Conservation (phyloP, 495 filamentous ascomycete genomes). For the Cairneyella variabilis region DNA sequence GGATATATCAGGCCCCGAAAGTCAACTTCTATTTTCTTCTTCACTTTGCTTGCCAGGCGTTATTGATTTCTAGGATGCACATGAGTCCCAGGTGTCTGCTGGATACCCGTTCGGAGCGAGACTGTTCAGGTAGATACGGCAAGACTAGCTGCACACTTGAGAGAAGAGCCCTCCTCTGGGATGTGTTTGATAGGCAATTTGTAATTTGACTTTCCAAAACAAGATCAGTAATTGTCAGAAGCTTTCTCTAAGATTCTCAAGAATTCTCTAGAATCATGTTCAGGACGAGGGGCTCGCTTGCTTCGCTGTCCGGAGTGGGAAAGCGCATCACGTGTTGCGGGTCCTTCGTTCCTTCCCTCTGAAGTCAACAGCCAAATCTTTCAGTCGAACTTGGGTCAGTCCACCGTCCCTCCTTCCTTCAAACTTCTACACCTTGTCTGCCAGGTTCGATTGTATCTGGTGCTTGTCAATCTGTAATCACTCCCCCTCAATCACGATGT, state of each 20-base stretch:
- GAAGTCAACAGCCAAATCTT: too few species aligned
- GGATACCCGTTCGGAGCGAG: conserved; percentile 20
- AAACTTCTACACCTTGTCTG: background rate
- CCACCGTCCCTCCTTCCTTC: background rate
- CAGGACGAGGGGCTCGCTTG: too few species aligned
- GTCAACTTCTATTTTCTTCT: conserved; percentile 2
- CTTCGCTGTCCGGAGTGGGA: too few species aligned
- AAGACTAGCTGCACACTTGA: conserved; percentile 7
- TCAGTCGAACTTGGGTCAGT: background rate
- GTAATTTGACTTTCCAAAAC: conserved; percentile 12
- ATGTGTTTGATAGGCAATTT: conserved; percentile 13
- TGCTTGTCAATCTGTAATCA: too few species aligned
- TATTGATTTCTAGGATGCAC: conserved; percentile 14
- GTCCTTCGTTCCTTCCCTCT: too few species aligned
- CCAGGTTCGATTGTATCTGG: too few species aligned
- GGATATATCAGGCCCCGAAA: background rate
- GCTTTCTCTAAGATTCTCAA: too few species aligned
- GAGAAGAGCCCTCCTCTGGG: background rate
- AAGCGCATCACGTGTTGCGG: too few species aligned
- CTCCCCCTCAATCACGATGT: too few species aligned
- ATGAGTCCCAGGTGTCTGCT: conserved; percentile 5
- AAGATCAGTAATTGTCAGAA: too few species aligned
- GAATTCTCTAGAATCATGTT: too few species aligned
- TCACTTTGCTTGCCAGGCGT: conserved; percentile 17
- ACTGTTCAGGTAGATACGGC: conserved; percentile 14